Percentiles rank a stretch among this genome's conserved stretches.
Conservation (phyloP, 2,329 filamentous ascomycete genomes). For the Fusarium torreyae region DNA sequence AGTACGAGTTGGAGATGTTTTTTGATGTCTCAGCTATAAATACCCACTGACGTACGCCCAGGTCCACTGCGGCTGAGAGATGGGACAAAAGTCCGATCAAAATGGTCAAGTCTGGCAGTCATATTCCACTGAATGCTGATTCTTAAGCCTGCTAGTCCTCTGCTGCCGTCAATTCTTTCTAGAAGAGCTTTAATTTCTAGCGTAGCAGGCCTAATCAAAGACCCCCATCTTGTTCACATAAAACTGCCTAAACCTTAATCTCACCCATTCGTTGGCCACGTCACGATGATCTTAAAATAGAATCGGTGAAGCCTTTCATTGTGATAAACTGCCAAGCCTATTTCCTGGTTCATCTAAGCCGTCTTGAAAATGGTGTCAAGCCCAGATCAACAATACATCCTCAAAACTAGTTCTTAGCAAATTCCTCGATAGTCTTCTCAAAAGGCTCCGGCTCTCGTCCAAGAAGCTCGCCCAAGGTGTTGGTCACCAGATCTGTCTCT, state of each 20-base stretch:
- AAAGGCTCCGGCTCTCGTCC: constrained; percentile 33
- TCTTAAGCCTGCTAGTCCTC: not conserved
- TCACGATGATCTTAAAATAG: not conserved
- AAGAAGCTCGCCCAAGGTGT: constrained; percentile 7
- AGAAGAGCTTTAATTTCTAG: not conserved
- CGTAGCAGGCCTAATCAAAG: not conserved
- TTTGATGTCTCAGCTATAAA: not conserved
- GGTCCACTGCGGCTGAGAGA: not conserved
- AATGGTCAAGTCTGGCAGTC: not conserved
- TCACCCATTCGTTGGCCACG: not conserved
- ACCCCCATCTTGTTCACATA: not conserved
- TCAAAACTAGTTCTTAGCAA: not conserved
- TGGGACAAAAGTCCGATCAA: not conserved
- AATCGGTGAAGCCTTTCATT: too few relatives aligned
- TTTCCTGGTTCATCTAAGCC: too few relatives aligned
- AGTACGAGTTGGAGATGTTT: not conserved
- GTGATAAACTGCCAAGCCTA: too few relatives aligned
- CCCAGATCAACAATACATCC: not conserved
- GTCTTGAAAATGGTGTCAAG: too few relatives aligned
- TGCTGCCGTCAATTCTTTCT: not conserved
- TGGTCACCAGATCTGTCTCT: constrained; percentile 21
- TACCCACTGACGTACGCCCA: constrained; percentile 25
- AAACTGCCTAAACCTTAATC: not conserved
- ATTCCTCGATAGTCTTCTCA: constrained; percentile 24
- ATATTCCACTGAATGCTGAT: not conserved